These are phyloP conservation scores for Sclerotinia nivalis DNA, from an alignment of 2,329 filamentous ascomycete species.

Conservation along the genomic window DNA sequence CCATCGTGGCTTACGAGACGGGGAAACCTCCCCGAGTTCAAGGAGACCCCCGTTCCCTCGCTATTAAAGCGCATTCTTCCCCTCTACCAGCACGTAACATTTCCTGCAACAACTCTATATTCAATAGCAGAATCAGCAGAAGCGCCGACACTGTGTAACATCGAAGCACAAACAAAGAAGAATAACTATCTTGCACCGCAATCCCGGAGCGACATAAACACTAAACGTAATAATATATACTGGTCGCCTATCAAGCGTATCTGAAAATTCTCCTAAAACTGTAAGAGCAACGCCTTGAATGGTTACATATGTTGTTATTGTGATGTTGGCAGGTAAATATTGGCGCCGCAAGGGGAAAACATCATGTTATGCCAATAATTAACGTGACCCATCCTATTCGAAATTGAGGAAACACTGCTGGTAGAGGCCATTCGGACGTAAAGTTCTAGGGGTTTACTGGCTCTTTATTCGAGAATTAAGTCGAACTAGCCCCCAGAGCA, in stretches of 20 bases:
- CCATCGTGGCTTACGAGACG: too few species aligned
- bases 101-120: constrained; percentile 68
- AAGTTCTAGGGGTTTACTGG: not conserved
- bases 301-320: constrained; percentile 21
- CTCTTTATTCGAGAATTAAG: not conserved
- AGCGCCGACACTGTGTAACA: constrained; percentile 59
- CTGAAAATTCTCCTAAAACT: constrained; percentile 53
- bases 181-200: constrained; percentile 51
- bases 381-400: constrained; percentile 3
- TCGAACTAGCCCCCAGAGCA: too few species aligned
- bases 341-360: constrained; percentile 18
- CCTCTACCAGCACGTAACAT: constrained; percentile 64
- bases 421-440: not conserved
- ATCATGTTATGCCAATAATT: constrained; percentile 4
- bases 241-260: constrained; percentile 53
- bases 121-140: constrained; percentile 58
- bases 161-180: constrained; percentile 53
- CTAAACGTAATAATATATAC: constrained; percentile 53
- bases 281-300: constrained; percentile 57
- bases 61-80: constrained; percentile 47
- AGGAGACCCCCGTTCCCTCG: too few species aligned
- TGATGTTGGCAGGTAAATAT: constrained; percentile 25
- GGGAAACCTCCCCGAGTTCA: too few species aligned
- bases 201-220: constrained; percentile 50
- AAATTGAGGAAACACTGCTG: not conserved